A percentile compares a stretch with the other conserved stretches of the same genome.
These are phyloP conservation scores for Calocera cornea DNA, from an alignment of 768 basidiomycete species.

Conservation along the genomic window DNA sequence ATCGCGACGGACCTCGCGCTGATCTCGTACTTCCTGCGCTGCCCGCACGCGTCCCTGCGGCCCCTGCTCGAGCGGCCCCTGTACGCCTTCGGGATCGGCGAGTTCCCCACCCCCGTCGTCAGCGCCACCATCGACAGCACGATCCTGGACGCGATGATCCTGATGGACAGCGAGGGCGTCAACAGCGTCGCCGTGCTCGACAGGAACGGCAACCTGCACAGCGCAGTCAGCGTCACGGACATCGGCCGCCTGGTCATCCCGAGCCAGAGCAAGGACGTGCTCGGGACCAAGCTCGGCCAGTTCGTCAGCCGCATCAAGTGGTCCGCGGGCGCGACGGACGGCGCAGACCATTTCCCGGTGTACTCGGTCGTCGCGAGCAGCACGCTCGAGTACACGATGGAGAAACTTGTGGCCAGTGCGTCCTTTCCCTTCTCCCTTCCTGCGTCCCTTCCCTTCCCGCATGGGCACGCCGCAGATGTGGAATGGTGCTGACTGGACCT, in stretches of 20 bases:
- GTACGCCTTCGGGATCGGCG: neutral
- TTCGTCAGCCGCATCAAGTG: conserved; percentile 56
- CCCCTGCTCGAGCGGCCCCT: neutral
- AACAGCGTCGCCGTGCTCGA: conserved; percentile 70
- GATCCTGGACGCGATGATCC: conserved; percentile 67
- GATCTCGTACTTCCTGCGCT: neutral
- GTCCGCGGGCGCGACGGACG: conserved; percentile 58
- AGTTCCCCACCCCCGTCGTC: conserved; percentile 35
- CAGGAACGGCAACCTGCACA: conserved; percentile 46
- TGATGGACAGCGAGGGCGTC: conserved; percentile 77
- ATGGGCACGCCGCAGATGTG: conserved; percentile 8
- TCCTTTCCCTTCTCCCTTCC: conserved; percentile 11
- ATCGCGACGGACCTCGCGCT: conserved; percentile 7
- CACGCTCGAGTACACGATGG: conserved; percentile 53
- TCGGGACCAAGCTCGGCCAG: conserved; percentile 52
- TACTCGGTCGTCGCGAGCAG: conserved; percentile 59
- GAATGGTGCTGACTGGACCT: no score
- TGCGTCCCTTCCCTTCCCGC: neutral
- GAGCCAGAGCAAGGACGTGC: conserved; percentile 63
- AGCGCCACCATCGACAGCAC: conserved; percentile 45
- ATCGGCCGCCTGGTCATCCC: conserved; percentile 70
- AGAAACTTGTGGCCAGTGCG: conserved; percentile 73
- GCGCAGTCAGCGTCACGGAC: conserved; percentile 73
- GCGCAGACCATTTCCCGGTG: conserved; percentile 57
- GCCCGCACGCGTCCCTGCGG: conserved; percentile 5